Evolutionary conservation across 108 stramenopile genomes (phyloP), one percentile per base, ranked within the genome.

Genomic region (Nannochloropsis gaditana): DNA sequence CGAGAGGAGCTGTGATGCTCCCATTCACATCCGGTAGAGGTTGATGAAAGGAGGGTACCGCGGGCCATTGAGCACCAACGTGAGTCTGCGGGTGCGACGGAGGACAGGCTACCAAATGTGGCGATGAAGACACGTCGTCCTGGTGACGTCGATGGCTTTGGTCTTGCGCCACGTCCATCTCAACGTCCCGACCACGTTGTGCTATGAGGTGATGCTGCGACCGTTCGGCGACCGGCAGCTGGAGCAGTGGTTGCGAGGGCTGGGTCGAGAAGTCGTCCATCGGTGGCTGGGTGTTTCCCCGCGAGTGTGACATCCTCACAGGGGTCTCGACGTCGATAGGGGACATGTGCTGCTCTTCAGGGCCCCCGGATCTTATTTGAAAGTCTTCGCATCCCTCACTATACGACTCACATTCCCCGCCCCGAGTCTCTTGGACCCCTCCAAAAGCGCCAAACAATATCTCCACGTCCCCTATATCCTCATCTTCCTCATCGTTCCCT

Each of bases 251-350:
- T 83, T 83, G 83, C 15, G n/a, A 11, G 41, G 41, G 83, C 15
- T 15, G 47, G 47, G 47, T 44, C 19, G 44, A 44, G 11, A 19
- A 3, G 19, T 42, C 45, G 21, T 31, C 44, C 45, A 44, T 84
- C 5, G 83, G 42, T 84, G 59, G 59, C 59, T 73, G 59, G 59
- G 59, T 73, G n/a, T 73, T 73, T 73, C 59, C 59, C 8, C 59
- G 59, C 59, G n/a, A 15, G 6, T 73, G 15, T 6, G 59, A 2
- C 59, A 8, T 15, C 19, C 59, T 73, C 19, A 73, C n/a, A n/a
- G n/a, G 4, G 15, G 59, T n/a, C n/a, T 8, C 59, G 2, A n/a
- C 59, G 59, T 73, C 59, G n/a, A 73, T 73, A 6, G 59, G n/a
- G 59, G 59, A 73, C 59, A 73, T 73, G 59, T 73, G n/a, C 59